Percentiles rank a stretch among this genome's conserved stretches.
Evolutionary conservation across 352 stramenopile genomes (phyloP).

Genomic region (Thalassiosira sp.): DNA sequence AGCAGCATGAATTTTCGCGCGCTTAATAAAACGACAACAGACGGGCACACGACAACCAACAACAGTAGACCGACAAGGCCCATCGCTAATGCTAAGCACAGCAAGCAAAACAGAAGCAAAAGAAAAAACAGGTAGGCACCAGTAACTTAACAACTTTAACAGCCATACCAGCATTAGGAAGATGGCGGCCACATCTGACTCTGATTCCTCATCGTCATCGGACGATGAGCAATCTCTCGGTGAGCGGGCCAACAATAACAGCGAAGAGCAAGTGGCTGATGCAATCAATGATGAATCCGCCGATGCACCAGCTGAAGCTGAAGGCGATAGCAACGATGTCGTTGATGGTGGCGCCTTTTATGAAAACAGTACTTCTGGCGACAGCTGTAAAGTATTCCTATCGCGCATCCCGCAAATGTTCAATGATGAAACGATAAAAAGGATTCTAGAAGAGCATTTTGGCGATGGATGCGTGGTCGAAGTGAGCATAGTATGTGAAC

Average conservation of each 20-base stretch:
- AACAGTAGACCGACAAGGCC: too few species aligned
- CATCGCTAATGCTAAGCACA: too few species aligned
- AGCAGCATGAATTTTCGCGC: too few species aligned
- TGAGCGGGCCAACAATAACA: background rate
- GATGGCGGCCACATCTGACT: conserved; percentile 21
- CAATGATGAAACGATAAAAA: conserved; percentile 57
- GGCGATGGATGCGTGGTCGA: conserved; percentile 46
- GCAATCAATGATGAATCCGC: background rate
- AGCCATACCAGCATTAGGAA: too few species aligned
- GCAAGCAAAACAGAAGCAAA: too few species aligned
- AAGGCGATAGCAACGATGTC: conserved; percentile 3
- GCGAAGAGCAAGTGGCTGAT: too few species aligned
- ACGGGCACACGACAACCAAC: too few species aligned
- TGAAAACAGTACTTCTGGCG: conserved; percentile 3
- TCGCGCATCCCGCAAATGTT: conserved; percentile 73
- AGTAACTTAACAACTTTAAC: too few species aligned
- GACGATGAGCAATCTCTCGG: conserved; percentile 4
- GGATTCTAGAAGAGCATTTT: conserved; percentile 58
- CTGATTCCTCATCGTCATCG: conserved; percentile 25
- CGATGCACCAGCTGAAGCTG: conserved; percentile 3
- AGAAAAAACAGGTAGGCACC: too few species aligned
- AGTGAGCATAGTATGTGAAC: conserved; percentile 55
- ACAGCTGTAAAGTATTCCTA: conserved; percentile 65
- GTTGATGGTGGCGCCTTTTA: background rate
- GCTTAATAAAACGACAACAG: too few species aligned